Base-by-base conservation (phyloP, 768 basidiomycete species). In the Tulasnella sp. region DNA sequence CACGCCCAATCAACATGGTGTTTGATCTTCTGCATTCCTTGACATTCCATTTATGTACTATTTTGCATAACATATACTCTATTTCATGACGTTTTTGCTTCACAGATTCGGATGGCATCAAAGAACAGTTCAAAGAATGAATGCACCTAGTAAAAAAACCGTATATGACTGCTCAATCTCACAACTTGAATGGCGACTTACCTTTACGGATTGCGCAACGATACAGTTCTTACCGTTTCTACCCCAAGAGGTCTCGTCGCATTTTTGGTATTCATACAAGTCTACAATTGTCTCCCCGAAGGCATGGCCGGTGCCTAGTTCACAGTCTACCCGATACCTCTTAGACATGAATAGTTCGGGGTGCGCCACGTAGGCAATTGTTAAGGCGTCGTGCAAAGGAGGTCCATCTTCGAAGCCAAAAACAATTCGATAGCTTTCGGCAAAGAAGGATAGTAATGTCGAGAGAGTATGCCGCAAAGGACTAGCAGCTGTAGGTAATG, bases 361-460 rank as follows among this genome's bases (percentile, higher is more conserved):
- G n/a, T 65, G 63, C 1, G 78, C 74, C 31, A 89, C 69, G 55
- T 84, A 91, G 8, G 78, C 82, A 40, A 91, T 69, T 0, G 89
- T 86, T 31, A 92, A 70, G 0, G 86, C 78, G 58, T 92, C 90
- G 56, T 93, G 90, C 2, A 91, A 69, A 2, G 90, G 90, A 5
- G 90, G 90, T 0, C 87, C 89, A 29, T 83, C 72, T n/a, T 70
- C 62, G 62, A 92, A 92, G n/a, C 77, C 78, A 56, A 88, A 92
- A 0, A 78, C 79, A 2, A 74, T 67, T 59, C 76, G 74, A 65
- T 91, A 89, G 2, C 77, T 56, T 3, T 75, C 72, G 4, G 82
- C 78, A 59, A 92, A 91, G 65, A 76, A 87, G 44, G 64, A 70
- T 55, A 91, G 71, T 13, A 89, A 66, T 0, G 83, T 87, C 3